These are phyloP conservation scores for Leishmania guyanensis DNA, from an alignment of 208 protist genomes.

Conservation along the genomic window DNA sequence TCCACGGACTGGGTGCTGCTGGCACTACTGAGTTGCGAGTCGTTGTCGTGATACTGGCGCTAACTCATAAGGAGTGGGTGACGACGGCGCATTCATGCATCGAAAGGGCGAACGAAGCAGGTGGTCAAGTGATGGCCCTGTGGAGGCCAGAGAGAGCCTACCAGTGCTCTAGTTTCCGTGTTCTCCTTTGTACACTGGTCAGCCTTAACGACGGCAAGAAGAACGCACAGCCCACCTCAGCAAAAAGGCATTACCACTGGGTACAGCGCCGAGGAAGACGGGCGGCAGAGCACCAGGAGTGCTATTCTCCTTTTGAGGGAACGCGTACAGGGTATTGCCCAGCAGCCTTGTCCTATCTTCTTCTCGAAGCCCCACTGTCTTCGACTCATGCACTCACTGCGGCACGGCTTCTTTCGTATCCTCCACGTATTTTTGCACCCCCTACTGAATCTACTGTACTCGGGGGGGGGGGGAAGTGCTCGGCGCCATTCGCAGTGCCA, in stretches of 20 bases:
- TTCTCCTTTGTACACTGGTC: neutral
- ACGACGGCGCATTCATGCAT: neutral
- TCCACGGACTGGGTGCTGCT: conserved; percentile 46
- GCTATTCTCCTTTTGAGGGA: neutral
- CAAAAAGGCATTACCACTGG: neutral
- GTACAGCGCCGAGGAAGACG: neutral
- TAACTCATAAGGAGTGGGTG: neutral
- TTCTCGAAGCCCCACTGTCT: neutral
- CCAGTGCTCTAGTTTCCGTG: neutral
- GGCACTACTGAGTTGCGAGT: conserved; percentile 28
- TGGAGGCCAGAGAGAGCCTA: too few relatives aligned
- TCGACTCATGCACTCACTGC: neutral
- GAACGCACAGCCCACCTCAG: neutral
- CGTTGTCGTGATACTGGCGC: conserved; percentile 12
- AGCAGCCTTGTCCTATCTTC: neutral
- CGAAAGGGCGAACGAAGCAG: neutral
- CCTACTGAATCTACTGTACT: neutral
- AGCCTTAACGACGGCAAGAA: neutral
- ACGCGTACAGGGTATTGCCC: neutral
- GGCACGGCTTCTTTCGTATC: neutral
- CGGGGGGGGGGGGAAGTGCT: neutral
- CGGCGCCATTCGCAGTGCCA: neutral
- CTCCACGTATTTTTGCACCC: neutral
- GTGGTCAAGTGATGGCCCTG: neutral
- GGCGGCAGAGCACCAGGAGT: neutral